Evolutionary conservation across 1,284 basidiomycete genomes (phyloP).

Genomic region (Fereydounia khargensis): DNA sequence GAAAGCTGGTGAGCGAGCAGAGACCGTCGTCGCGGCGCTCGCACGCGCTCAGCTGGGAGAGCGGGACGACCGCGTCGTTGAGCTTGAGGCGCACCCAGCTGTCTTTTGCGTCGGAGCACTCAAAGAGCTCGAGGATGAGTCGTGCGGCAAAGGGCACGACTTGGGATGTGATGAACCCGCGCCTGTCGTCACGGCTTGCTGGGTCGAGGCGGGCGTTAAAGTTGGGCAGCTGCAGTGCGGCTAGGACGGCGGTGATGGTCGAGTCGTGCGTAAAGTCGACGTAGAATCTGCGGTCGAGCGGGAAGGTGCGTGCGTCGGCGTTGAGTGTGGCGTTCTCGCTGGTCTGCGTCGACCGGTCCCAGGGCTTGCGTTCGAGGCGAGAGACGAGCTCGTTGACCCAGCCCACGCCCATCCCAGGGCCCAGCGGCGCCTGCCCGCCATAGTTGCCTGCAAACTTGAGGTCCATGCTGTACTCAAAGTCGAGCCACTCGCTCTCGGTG

Average conservation of each 20-base stretch:
- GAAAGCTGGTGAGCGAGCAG: constrained; percentile 28
- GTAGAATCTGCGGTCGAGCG: constrained; percentile 46
- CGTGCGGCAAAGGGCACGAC: constrained; percentile 51
- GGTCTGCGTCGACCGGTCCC: constrained; percentile 36
- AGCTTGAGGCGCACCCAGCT: constrained; percentile 23
- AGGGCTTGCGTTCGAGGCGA: constrained; percentile 26
- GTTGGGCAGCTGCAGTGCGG: constrained; percentile 31
- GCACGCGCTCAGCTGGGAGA: constrained; percentile 37
- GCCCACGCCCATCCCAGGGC: constrained; percentile 76
- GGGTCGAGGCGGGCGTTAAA: constrained; percentile 15
- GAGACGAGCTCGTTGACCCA: constrained; percentile 63
- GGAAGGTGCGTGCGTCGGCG: constrained; percentile 37
- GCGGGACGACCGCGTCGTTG: constrained; percentile 47
- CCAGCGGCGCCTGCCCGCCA: constrained; percentile 75
- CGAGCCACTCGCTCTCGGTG: constrained; percentile 82
- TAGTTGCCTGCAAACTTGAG: constrained; percentile 64
- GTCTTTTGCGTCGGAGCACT: constrained; percentile 7
- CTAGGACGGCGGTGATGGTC: constrained; percentile 44
- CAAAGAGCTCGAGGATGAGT: constrained; percentile 43
- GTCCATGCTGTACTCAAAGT: constrained; percentile 71
- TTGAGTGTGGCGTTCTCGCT: constrained; percentile 51
- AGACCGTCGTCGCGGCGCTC: constrained; percentile 35
- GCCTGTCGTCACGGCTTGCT: neutral
- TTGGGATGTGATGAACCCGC: constrained; percentile 34
- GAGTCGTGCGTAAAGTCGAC: constrained; percentile 56